Evolutionary conservation across 1,284 basidiomycete species (phyloP).

Genomic region (Schizopora paradoxa): DNA sequence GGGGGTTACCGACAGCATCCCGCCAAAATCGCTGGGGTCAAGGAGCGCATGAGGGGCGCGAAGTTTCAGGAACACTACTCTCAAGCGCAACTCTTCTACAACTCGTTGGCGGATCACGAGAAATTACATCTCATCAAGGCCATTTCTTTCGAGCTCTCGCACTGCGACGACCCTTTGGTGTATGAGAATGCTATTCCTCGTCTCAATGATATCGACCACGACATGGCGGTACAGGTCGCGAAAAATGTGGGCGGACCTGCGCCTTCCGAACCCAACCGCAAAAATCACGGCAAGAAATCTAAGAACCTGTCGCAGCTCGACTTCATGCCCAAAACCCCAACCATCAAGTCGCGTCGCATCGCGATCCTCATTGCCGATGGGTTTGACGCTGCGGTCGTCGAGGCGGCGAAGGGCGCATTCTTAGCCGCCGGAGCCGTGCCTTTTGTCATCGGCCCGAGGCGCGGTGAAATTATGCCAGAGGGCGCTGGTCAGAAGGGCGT

Average conservation of each 20-base stretch:
- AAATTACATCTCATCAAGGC: constrained; percentile 61
- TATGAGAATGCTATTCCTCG: constrained; percentile 61
- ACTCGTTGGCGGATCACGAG: constrained; percentile 66
- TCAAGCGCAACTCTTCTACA: constrained; percentile 75
- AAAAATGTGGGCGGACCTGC: constrained; percentile 54
- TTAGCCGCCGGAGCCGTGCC: constrained; percentile 49
- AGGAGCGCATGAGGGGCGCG: constrained; percentile 58
- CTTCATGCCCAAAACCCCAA: constrained; percentile 55
- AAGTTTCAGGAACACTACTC: constrained; percentile 74
- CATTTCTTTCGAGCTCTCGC: constrained; percentile 73
- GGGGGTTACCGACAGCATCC: constrained; percentile 57
- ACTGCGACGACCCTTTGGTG: constrained; percentile 70
- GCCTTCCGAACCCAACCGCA: constrained; percentile 40
- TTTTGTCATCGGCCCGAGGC: constrained; percentile 64
- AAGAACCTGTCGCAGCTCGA: constrained; percentile 55
- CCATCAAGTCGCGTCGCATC: constrained; percentile 62
- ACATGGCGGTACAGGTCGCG: constrained; percentile 63
- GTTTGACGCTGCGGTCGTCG: constrained; percentile 56
- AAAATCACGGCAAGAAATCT: constrained; percentile 54
- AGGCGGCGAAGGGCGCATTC: constrained; percentile 51
- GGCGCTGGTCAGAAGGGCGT: constrained; percentile 33
- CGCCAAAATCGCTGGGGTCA: constrained; percentile 53
- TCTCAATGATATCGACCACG: constrained; percentile 64
- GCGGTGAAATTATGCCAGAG: constrained; percentile 50
- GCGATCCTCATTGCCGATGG: constrained; percentile 73